Percentiles rank a stretch among this genome's conserved stretches.
phyloP scores from a whole-genome alignment of 352 stramenopile genomes.

The Paralagenidium karlingii region DNA sequence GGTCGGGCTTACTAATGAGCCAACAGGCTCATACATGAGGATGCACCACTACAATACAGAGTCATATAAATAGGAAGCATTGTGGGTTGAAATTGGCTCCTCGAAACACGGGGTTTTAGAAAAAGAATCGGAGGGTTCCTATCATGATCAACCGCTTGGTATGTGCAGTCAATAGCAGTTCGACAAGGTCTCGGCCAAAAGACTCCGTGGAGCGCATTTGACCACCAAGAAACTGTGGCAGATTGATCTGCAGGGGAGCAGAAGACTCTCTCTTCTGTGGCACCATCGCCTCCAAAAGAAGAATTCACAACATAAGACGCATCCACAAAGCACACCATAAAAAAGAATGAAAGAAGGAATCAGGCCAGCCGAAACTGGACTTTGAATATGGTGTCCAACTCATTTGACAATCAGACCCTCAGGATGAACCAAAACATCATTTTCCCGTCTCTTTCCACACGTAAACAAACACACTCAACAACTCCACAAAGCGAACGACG shows the following conservation, averaged over 20 bases:
- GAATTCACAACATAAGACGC: background rate
- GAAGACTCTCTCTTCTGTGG: background rate
- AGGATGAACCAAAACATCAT: slow-evolving; percentile 76
- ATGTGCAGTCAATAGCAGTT: slow-evolving; percentile 83
- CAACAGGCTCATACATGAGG: too few species aligned
- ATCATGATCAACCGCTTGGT: slow-evolving; percentile 83
- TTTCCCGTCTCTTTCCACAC: slow-evolving; percentile 5
- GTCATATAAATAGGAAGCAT: slow-evolving; percentile 2
- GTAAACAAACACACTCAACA: background rate
- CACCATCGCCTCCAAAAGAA: background rate
- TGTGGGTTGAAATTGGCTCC: slow-evolving; percentile 82
- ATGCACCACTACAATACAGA: too few species aligned
- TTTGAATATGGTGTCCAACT: slow-evolving; percentile 73
- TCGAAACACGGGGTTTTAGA: slow-evolving; percentile 53
- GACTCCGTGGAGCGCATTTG: too few species aligned
- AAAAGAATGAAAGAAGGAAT: slow-evolving; percentile 28
- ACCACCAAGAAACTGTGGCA: slow-evolving; percentile 66
- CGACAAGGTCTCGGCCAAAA: too few species aligned
- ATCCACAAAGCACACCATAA: slow-evolving; percentile 3
- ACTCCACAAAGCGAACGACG: too few species aligned
- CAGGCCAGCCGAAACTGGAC: slow-evolving; percentile 70
- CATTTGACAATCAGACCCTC: slow-evolving; percentile 58
- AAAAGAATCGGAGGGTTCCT: slow-evolving; percentile 80
- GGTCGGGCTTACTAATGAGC: too few species aligned
- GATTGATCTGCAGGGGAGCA: slow-evolving; percentile 57